phyloP scores from a whole-genome alignment of 129 eudicot genomes.

The Ambrosia artemisiifolia region DNA sequence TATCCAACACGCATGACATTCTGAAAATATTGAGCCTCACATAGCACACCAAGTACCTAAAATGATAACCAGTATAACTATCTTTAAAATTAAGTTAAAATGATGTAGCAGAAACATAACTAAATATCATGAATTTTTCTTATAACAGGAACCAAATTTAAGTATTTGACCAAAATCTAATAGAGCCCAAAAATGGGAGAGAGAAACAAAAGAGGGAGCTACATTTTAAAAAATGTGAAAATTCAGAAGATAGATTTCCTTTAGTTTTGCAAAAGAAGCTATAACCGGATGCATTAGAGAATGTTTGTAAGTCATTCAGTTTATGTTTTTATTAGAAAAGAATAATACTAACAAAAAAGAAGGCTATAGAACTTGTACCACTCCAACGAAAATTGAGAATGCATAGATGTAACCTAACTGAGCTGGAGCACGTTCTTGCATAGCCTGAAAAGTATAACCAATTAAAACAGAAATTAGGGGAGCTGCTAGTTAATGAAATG shows the following conservation, averaged over 20 bases:
- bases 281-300: background rate
- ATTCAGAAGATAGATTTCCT: background rate
- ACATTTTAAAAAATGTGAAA: background rate
- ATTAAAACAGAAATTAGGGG: background rate
- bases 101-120: background rate
- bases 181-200: conserved; percentile 8
- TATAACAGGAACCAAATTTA: background rate
- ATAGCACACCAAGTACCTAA: conserved; percentile 85
- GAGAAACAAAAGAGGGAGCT: background rate
- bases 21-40: conserved; percentile 94
- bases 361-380: conserved; percentile 50
- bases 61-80: conserved; percentile 21
- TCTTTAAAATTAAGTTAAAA: background rate
- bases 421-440: conserved; percentile 79
- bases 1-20: conserved; percentile 99
- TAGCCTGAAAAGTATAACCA: conserved; percentile 52
- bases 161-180: background rate
- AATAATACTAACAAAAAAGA: background rate
- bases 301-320: background rate
- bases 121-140: background rate
- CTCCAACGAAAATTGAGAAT: conserved; percentile 69
- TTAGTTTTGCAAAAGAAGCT: background rate
- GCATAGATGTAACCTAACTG: conserved; percentile 81
- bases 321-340: background rate
- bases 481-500: background rate